Base-by-base conservation (phyloP, 352 stramenopile genomes). In the Phytophthora pseudosyringae region DNA sequence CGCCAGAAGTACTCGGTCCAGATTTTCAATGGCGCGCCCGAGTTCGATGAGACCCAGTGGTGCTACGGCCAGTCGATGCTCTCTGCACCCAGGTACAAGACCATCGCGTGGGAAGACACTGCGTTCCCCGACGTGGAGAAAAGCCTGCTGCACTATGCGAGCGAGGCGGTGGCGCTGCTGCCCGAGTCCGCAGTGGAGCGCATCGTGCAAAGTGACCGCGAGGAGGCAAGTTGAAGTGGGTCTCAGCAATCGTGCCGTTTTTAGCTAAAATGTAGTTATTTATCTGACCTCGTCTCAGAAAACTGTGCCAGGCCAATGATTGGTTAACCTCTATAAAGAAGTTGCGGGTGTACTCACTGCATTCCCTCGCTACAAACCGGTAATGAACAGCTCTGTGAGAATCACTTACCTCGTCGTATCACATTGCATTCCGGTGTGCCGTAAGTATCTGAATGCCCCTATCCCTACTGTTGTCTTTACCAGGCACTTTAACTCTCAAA, bases 11-110 rank as follows among this genome's bases (percentile, higher is more conserved):
- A 80, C 38, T 66, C 48, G 16, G 58, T 83, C 10, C 26, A 64
- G 38, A 83, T 83, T 62, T 83, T 74, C 47, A 65, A 72, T 56
- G 70, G 75, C 12, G 72, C 61, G n/a, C 63, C 68, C 9, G 53
- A 72, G 29, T 83, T 86, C 15, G 62, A 67, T 3, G 47, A 72
- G 18, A 65, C 66, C 12, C 58, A 69, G 40, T 81, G 72, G 73
- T 85, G 76, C 64, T 85, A 85, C 32, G 76, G 76, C 25, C 71
- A 75, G 33, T 59, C 59, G n/a, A 56, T 43, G 36, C 52, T 73
- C 31, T 55, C 53, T 0, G 56, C 56, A 11, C 59, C 76, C 3
- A 64, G 39, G 8, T 76, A 59, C 64, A 70, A 64, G 32, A 78
- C 61, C 4, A 65, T 74, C n/a, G 58, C 59, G 13, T 84, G 73